Evolutionary conservation across 441 rosid genomes (phyloP).

Genomic region (Mallotus repandus): DNA sequence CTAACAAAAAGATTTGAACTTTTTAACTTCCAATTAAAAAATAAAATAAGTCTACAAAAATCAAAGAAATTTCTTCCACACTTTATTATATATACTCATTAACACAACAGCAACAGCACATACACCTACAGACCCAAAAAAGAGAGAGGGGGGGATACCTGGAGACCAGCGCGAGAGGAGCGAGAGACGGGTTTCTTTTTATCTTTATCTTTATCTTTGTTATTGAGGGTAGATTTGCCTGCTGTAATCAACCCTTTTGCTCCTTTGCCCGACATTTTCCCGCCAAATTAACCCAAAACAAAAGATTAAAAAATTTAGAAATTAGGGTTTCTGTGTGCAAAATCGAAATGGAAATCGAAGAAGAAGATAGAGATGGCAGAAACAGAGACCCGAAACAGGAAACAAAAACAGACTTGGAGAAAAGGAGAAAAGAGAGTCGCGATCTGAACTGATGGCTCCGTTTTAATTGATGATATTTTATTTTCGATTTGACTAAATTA

Average conservation of each 20-base stretch:
- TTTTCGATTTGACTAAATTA: slow-evolving; percentile 10
- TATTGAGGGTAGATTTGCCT: slow-evolving; percentile 60
- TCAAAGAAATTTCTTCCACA: no score
- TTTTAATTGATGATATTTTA: no score
- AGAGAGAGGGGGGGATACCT: slow-evolving; percentile 35
- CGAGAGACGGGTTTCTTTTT: slow-evolving; percentile 73
- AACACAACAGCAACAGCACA: no score
- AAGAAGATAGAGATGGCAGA: neutral
- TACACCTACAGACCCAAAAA: neutral
- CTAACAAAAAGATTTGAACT: no score
- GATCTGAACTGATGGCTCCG: neutral
- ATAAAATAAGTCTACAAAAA: no score
- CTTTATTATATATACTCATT: no score
- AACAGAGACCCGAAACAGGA: neutral
- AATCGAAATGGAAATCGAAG: neutral
- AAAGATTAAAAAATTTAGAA: neutral
- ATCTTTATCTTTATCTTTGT: slow-evolving; percentile 74
- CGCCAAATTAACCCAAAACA: slow-evolving; percentile 5
- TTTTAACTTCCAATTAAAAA: no score
- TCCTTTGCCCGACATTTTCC: slow-evolving; percentile 91
- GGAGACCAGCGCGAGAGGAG: slow-evolving; percentile 94
- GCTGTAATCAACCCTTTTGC: slow-evolving; percentile 78
- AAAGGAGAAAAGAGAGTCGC: neutral
- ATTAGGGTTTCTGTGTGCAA: neutral
- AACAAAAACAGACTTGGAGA: neutral